Evolutionary conservation across 176 grass and related monocot genomes (phyloP).

Genomic region (Microstegium vimineum): DNA sequence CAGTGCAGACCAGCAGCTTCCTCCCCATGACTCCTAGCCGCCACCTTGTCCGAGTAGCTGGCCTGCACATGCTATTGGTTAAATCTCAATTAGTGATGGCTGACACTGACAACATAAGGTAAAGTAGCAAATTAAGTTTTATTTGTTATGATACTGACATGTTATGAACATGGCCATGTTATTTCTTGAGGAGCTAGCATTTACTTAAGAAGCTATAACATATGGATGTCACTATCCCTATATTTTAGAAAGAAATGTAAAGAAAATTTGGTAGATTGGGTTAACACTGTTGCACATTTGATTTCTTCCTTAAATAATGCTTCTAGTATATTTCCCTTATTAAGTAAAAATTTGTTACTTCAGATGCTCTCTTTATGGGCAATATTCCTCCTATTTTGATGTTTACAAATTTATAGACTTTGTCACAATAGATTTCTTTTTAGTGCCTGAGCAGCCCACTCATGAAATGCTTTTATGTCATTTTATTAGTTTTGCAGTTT

Average conservation of each 20-base stretch:
- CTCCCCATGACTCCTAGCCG: too few relatives aligned
- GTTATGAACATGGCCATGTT: background rate
- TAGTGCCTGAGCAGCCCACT: constrained; percentile 3
- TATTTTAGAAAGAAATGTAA: background rate
- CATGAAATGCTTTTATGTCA: constrained; percentile 5
- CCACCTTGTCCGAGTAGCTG: background rate
- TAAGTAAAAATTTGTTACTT: background rate
- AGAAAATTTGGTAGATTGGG: background rate
- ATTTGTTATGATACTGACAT: background rate
- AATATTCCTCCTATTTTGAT: background rate
- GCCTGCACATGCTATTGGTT: background rate
- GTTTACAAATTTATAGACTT: background rate
- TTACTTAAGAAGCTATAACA: background rate
- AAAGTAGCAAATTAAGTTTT: background rate
- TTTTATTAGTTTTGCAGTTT: constrained; percentile 88
- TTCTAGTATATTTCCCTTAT: background rate
- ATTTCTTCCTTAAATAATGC: background rate
- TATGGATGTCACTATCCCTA: background rate
- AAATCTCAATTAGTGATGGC: background rate
- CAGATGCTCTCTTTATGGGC: background rate
- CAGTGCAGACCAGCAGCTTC: too few relatives aligned
- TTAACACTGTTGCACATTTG: background rate
- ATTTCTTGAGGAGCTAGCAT: background rate
- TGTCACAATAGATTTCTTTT: background rate
- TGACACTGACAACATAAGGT: background rate